Conservation (phyloP, 2,329 filamentous ascomycete species). For the Rhinocladiella similis region DNA sequence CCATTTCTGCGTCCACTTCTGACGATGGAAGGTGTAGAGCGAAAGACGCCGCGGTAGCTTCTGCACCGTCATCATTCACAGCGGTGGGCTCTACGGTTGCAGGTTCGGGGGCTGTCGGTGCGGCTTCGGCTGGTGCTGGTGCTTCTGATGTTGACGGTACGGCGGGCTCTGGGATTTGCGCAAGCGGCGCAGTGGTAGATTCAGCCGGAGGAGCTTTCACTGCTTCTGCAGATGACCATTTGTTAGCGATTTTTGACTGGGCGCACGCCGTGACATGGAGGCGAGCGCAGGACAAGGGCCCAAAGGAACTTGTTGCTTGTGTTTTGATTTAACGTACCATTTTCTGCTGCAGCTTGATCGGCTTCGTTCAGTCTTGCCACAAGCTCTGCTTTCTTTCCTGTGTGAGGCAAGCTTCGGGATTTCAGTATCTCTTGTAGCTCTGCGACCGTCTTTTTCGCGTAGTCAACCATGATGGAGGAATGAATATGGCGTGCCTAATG, state of each 20-base stretch:
- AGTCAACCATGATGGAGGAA: slow-evolving; percentile 37
- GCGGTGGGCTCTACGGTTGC: slow-evolving; percentile 12
- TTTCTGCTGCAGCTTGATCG: slow-evolving; percentile 33
- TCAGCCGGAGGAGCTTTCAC: slow-evolving; percentile 30
- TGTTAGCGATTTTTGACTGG: neutral
- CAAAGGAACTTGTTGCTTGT: neutral
- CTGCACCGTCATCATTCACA: slow-evolving; percentile 21
- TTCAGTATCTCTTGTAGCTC: slow-evolving; percentile 53
- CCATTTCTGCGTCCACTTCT: slow-evolving; percentile 47
- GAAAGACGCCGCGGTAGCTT: slow-evolving; percentile 33
- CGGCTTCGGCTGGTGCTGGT: slow-evolving; percentile 18
- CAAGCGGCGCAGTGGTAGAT: slow-evolving; percentile 36
- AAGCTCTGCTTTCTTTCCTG: slow-evolving; percentile 52
- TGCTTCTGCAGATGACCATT: slow-evolving; percentile 4
- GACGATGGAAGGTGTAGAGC: slow-evolving; percentile 44
- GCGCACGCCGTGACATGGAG: neutral
- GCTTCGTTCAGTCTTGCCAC: slow-evolving; percentile 48
- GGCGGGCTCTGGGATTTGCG: slow-evolving; percentile 2
- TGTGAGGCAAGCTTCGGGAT: slow-evolving; percentile 47
- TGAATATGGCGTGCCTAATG: no score
- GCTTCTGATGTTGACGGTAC: slow-evolving; percentile 3
- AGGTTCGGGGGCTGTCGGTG: slow-evolving; percentile 32
- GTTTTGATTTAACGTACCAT: slow-evolving; percentile 14
- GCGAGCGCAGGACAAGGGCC: neutral
- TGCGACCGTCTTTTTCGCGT: slow-evolving; percentile 52